A percentile compares a stretch with the other conserved stretches of the same genome.
phyloP scores from a whole-genome alignment of 2,329 filamentous ascomycete species.

The Purpureocillium takamizusanense region DNA sequence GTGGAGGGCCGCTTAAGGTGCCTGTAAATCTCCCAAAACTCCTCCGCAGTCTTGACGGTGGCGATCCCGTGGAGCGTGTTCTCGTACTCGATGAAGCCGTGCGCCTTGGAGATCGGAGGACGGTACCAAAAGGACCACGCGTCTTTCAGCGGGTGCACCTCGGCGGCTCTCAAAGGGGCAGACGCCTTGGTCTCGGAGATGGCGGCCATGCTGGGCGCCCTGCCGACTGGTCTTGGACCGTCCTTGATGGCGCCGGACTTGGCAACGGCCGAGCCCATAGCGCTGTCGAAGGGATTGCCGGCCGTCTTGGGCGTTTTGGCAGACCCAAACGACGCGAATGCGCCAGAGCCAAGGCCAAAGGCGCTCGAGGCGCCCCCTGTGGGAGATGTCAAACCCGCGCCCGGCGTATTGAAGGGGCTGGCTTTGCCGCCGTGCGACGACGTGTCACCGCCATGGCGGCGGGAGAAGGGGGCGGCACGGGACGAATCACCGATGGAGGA shows the following conservation, averaged over 20 bases:
- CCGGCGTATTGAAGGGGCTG: slow-evolving; percentile 72
- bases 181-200: slow-evolving; percentile 31
- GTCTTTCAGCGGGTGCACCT: slow-evolving; percentile 58
- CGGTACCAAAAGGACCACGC: slow-evolving; percentile 97
- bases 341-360: slow-evolving; percentile 88
- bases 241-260: slow-evolving; percentile 24
- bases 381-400: slow-evolving; percentile 36
- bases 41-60: slow-evolving; percentile 71
- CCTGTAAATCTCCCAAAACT: slow-evolving; percentile 83
- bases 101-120: slow-evolving; percentile 91
- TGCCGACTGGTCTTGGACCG: slow-evolving; percentile 16
- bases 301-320: slow-evolving; percentile 82
- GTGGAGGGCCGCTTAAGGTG: slow-evolving; percentile 85
- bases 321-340: slow-evolving; percentile 81
- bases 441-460: slow-evolving; percentile 67
- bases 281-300: slow-evolving; percentile 71
- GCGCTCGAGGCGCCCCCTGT: slow-evolving; percentile 67
- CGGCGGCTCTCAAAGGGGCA: slow-evolving; percentile 29
- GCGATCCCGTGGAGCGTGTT: slow-evolving; percentile 89
- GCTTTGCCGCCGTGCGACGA: slow-evolving; percentile 68
- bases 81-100: slow-evolving; percentile 81
- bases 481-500: slow-evolving; percentile 42
- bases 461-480: slow-evolving; percentile 57
- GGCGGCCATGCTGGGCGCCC: slow-evolving; percentile 29
- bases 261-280: slow-evolving; percentile 38